Conservation (phyloP, 2,329 filamentous ascomycete genomes). For the Sporothrix globosa region DNA sequence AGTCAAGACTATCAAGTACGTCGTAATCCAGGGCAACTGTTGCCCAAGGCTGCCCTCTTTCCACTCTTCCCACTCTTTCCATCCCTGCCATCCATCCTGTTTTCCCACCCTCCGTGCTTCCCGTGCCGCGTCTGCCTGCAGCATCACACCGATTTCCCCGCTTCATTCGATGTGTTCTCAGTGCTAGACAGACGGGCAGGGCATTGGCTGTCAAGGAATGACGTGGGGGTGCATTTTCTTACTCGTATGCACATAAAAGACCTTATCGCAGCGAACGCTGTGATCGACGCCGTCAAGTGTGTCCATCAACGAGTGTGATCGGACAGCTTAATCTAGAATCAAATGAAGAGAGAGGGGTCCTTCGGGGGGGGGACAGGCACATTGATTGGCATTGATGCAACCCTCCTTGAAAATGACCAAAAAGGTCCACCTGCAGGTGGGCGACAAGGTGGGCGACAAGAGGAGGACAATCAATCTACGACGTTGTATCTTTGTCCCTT, state of each 20-base stretch:
- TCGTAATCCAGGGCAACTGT: neutral
- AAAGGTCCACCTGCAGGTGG: slow-evolving; percentile 14
- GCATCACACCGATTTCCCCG: neutral
- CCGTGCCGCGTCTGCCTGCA: slow-evolving; percentile 20
- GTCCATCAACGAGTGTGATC: neutral
- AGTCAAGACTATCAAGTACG: neutral
- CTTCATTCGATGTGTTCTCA: slow-evolving; percentile 11
- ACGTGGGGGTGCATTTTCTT: neutral
- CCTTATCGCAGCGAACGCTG: neutral
- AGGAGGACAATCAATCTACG: neutral
- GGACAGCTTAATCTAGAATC: neutral
- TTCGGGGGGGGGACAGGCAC: neutral
- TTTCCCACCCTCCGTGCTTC: slow-evolving; percentile 1
- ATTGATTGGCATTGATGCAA: slow-evolving; percentile 13
- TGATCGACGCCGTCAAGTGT: no score
- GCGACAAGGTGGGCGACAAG: neutral
- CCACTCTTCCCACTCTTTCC: neutral
- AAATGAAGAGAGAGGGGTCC: slow-evolving; percentile 5
- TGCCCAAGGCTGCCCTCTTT: slow-evolving; percentile 2
- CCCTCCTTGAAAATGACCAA: neutral
- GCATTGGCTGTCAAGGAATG: neutral
- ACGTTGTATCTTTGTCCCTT: neutral
- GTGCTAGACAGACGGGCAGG: neutral
- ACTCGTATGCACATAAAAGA: no score
- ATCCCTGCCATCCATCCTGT: no score